phyloP scores from a whole-genome alignment of 2,329 filamentous ascomycete species.

The Fusarium globosum region DNA sequence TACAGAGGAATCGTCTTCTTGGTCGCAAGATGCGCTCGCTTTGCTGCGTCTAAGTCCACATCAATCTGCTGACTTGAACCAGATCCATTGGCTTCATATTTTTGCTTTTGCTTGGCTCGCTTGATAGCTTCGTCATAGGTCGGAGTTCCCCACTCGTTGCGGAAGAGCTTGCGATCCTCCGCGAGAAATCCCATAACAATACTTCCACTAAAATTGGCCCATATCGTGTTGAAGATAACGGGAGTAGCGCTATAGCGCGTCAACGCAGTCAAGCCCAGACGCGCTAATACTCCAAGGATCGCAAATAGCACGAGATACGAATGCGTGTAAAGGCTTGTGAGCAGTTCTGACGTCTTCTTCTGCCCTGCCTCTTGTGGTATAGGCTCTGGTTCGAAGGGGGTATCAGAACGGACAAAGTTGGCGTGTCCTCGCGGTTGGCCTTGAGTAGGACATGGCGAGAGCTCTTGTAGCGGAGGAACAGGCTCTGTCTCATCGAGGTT shows the following conservation, averaged over 20 bases:
- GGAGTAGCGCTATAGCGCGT: conserved; percentile 84
- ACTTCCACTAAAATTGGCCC: conserved; percentile 88
- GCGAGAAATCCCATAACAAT: conserved; percentile 86
- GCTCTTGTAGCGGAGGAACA: conserved; percentile 13
- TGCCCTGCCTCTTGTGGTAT: conserved; percentile 18
- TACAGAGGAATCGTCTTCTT: conserved; percentile 93
- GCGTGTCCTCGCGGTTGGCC: conserved; percentile 16
- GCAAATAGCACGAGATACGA: conserved; percentile 90
- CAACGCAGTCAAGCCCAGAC: conserved; percentile 82
- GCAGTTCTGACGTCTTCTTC: conserved; percentile 57
- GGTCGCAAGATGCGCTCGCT: conserved; percentile 68
- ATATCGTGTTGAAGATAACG: conserved; percentile 78
- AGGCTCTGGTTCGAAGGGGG: neutral
- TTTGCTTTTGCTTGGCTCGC: conserved; percentile 44
- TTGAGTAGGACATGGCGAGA: neutral
- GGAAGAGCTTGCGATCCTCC: conserved; percentile 82
- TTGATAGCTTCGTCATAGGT: conserved; percentile 53
- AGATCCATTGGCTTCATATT: conserved; percentile 53
- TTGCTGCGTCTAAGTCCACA: conserved; percentile 57
- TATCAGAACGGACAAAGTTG: conserved; percentile 8
- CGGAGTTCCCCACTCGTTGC: conserved; percentile 69
- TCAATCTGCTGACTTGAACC: conserved; percentile 19
- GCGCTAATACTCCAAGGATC: conserved; percentile 83
- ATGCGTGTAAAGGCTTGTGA: conserved; percentile 74
- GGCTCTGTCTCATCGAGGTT: conserved; percentile 56